Evolutionary conservation across 1,284 basidiomycete species (phyloP).

Genomic region (Apiotrichum gracile): DNA sequence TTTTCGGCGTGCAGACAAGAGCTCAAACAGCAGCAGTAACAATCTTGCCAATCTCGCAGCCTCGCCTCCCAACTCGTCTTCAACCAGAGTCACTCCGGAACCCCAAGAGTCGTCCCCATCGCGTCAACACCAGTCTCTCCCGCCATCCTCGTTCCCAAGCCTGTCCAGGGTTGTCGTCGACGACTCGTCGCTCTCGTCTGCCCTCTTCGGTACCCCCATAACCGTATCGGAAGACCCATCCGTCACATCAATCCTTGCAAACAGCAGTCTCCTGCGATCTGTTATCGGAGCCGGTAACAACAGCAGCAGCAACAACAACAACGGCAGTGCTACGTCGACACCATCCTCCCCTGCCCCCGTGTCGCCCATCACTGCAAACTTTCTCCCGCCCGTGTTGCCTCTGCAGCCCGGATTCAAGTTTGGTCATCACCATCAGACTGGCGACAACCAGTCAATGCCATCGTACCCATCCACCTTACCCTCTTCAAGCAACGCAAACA

Average conservation of each 20-base stretch:
- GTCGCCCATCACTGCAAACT: neutral
- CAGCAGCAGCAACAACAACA: too few relatives aligned
- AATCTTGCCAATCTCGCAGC: too few relatives aligned
- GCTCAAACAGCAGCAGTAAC: too few relatives aligned
- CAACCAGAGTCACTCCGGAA: neutral
- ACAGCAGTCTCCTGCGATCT: neutral
- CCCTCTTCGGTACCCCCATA: constrained; percentile 14
- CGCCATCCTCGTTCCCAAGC: constrained; percentile 12
- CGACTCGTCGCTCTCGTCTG: constrained; percentile 16
- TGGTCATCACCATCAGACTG: neutral
- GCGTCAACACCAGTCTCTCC: neutral
- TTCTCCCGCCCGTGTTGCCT: neutral
- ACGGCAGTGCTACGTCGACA: neutral
- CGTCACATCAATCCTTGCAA: neutral
- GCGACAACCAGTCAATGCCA: neutral
- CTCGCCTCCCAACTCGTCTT: neutral
- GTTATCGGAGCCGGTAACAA: neutral
- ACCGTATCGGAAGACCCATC: constrained; percentile 8
- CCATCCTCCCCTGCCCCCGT: neutral
- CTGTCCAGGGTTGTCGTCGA: constrained; percentile 17
- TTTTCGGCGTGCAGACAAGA: constrained; percentile 30
- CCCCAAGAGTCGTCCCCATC: too few relatives aligned
- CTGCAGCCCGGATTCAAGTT: constrained; percentile 4
- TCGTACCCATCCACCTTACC: constrained; percentile 2
- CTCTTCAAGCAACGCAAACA: neutral